A percentile compares a stretch with the other conserved stretches of the same genome.
phyloP scores from a whole-genome alignment of 73 alveolate species.

The Stentor coeruleus region DNA sequence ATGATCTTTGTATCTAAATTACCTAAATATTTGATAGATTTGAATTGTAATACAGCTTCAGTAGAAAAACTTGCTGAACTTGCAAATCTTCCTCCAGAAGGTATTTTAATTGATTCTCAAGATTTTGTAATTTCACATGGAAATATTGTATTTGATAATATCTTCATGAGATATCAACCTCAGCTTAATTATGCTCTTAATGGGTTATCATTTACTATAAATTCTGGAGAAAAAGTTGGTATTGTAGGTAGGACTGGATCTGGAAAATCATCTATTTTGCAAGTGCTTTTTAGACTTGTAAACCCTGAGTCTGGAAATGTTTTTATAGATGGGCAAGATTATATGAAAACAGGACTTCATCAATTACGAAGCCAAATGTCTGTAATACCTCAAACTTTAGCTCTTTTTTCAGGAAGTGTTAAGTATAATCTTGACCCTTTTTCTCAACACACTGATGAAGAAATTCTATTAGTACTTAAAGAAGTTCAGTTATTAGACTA shows the following conservation, averaged over 20 bases:
- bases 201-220: conserved; percentile 55
- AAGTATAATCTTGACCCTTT: conserved; percentile 45
- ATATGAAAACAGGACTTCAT: conserved; percentile 47
- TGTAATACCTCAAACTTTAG: conserved; percentile 40
- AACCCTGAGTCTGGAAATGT: conserved; percentile 58
- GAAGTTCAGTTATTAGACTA: conserved; percentile 70
- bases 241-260: conserved; percentile 90
- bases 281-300: conserved; percentile 68
- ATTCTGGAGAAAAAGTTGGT: conserved; percentile 79
- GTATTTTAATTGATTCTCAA: too few species aligned
- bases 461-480: conserved; percentile 44
- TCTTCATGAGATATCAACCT: too few species aligned
- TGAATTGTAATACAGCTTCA: too few species aligned
- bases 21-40: too few species aligned
- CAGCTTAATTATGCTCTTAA: too few species aligned
- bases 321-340: conserved; percentile 72
- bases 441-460: conserved; percentile 25
- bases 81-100: too few species aligned
- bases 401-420: conserved; percentile 38
- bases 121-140: too few species aligned
- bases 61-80: too few species aligned
- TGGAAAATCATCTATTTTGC: conserved; percentile 66
- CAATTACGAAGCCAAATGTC: conserved; percentile 56
- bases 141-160: too few species aligned
- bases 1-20: too few species aligned